Evolutionary conservation across 2,329 filamentous ascomycete species (phyloP), one percentile per base, ranked within the genome.

Genomic region (Magnaporthiopsis rhizophila): DNA sequence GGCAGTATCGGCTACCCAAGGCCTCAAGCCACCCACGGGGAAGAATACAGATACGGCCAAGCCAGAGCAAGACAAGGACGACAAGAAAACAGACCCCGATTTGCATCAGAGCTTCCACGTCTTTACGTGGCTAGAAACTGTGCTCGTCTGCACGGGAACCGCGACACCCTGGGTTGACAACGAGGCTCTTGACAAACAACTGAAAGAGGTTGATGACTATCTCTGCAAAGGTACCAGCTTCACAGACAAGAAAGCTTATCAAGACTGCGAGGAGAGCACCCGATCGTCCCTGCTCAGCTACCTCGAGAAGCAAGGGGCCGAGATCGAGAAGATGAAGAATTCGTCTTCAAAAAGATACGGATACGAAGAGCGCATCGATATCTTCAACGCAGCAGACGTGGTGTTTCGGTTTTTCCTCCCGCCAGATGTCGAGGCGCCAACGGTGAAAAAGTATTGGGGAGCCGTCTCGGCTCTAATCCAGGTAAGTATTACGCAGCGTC

Each of bases 361-460:
- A 32, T 73, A 77, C 30, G 74, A 78, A 30, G 70, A 71, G 12
- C 71, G 71, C 2, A 67, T 79, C 11, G 77, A 77, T 38, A 67
- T 81, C 0, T 76, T 78, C 64, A 80, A 80, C 65, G 73, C 72
- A 36, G 74, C 75, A 1, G 75, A 80, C 50, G 65, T 70, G 2
- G 45, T 80, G 0, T 80, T 79, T 65, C 69, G 70, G 9, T 76
- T 81, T 53, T 82, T 81, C 65, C 69, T 81, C 9, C 78, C 80
- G 0, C 53, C 68, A 0, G 65, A 69, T 1, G 74, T 74, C 28
- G 68, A 74, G 11, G 75, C 74, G 0, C 74, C 77, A 0, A 81
- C 77, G 3, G 72, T 72, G 1, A 65, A 66, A 6, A 80, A 78
- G 64, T 81, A 75, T 63, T 82, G 79, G 80, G 80, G 78, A 1